Base-by-base conservation (phyloP, 306 rosid species). In the Acacia confusa region DNA sequence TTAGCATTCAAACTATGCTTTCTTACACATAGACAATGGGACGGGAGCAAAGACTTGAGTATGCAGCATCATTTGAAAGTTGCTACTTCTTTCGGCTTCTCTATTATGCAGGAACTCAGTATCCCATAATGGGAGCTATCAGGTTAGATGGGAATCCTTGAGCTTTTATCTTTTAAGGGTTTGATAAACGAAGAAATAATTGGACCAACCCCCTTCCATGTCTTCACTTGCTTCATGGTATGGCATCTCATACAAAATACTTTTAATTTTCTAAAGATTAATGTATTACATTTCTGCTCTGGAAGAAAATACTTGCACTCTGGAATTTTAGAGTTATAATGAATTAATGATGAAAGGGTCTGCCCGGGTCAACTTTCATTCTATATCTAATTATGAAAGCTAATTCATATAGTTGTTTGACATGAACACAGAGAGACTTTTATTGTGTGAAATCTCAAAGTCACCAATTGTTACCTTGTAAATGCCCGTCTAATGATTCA, bases 71-170 rank as follows among this genome's bases (percentile, higher is more conserved):
- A 41, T 95, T 95, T 61, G 91, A 92, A 79, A 89, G 81, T 82
- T 92, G 97, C 85, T 95, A 95, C 85, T 48, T 92, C 85, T 90
- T 93, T 73, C 94, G 94, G 89, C 98, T 95, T 89, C 99, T 95
- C 66, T 93, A 93, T 87, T 92, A 88, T 82, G 96, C 96, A 43
- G 98, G 96, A 85, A 93, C 97, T 19, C 99, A 95, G 75, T 95
- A 92, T 87, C 99, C 99, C 79, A 93, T 93, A 52, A 91, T 95
- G 94, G 99, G 99, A 78, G 97, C 97, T 73, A 74, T 95, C 86
- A 89, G 94, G 98, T 95, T 38, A 84, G 90, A 70, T 79, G 67
- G 20, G 43, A 58, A 41, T 80, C 53, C 68, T 78, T 71, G 15
- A 53, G 43, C 19, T 55, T 79, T 65, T 57, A 10, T 44, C 32